Conservation (phyloP, 768 basidiomycete species). For the Tricholoma bakamatsutake region DNA sequence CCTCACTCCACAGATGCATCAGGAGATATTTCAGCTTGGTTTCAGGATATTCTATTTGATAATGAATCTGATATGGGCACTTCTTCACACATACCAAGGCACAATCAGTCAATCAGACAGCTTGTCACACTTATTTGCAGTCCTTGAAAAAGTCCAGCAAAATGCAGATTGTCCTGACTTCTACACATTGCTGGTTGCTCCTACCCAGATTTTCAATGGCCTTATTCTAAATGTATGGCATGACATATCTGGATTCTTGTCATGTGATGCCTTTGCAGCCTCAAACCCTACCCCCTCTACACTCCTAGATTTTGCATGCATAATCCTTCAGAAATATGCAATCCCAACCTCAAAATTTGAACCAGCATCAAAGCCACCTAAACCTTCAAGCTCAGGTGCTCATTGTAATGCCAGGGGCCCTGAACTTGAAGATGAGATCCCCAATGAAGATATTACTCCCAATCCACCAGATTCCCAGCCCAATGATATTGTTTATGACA, state of each 20-base stretch:
- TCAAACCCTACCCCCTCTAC: too few relatives aligned
- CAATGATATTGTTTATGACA: not conserved
- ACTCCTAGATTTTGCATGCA: too few relatives aligned
- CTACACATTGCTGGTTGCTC: conserved; percentile 20
- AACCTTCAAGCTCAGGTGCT: too few relatives aligned
- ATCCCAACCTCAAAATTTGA: too few relatives aligned
- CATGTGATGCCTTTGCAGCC: too few relatives aligned
- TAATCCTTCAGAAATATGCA: too few relatives aligned
- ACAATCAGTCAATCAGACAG: conserved; percentile 16
- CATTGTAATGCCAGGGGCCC: not conserved
- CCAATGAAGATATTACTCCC: conserved; percentile 27
- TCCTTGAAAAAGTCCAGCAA: conserved; percentile 18
- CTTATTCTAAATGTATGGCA: conserved; percentile 3
- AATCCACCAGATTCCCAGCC: conserved; percentile 17
- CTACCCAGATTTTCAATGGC: too few relatives aligned
- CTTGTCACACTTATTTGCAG: conserved; percentile 17
- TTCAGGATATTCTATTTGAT: too few relatives aligned
- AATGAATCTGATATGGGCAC: conserved; percentile 17
- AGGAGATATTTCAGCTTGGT: conserved; percentile 17
- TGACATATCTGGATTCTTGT: too few relatives aligned
- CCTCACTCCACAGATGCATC: conserved; percentile 16
- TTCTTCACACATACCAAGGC: conserved; percentile 25
- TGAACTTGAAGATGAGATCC: conserved; percentile 22
- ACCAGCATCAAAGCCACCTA: too few relatives aligned
- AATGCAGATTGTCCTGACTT: conserved; percentile 28